Base-by-base conservation (phyloP, 1,139 yeast species). In the Geotrichum restrictum region DNA sequence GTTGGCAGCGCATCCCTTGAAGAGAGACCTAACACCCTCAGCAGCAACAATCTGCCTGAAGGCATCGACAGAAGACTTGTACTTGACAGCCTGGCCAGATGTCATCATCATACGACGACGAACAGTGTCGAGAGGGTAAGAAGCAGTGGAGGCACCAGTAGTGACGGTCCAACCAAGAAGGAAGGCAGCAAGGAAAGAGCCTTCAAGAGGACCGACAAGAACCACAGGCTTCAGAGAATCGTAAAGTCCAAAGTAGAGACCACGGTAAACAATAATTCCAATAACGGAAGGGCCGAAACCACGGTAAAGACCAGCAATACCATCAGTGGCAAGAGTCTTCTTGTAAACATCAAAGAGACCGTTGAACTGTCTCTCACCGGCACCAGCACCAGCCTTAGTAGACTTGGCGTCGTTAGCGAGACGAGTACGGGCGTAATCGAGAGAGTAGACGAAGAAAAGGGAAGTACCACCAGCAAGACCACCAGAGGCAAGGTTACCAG, bases 91-190 rank as follows among this genome's bases (percentile, higher is more conserved):
- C 74, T 82, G 85, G 70, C 88, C 88, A 60, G 88, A 83, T 64
- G 89, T 84, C 87, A 84, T 83, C 88, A 83, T 83, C 88, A 83
- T 83, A 78, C 88, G 83, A 79, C 89, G 83, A 80, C 88, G 83
- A 70, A 83, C 84, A 68, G 88, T 83, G 75, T 83, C 88, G 70
- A 83, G 80, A 73, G 88, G 88, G 79, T 83, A 83, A 66, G 88
- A 82, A 68, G 86, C 87, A 62, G 86, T 81, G 66, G 88, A 83
- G 66, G 88, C 85, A 75, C 81, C 84, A 64, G 86, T 82, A 73
- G 88, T 83, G 64, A 83, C 88, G 68, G 77, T 77, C 89, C 89
- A 83, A 70, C 88, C 89, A 69, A 83, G 79, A 66, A 79, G 68
- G 85, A 83, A 83, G 59, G 88, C 80, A 64, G 88, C 88, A 59